phyloP scores from a whole-genome alignment of 805 yeast genomes.

The Kockiozyma suomiensis region DNA sequence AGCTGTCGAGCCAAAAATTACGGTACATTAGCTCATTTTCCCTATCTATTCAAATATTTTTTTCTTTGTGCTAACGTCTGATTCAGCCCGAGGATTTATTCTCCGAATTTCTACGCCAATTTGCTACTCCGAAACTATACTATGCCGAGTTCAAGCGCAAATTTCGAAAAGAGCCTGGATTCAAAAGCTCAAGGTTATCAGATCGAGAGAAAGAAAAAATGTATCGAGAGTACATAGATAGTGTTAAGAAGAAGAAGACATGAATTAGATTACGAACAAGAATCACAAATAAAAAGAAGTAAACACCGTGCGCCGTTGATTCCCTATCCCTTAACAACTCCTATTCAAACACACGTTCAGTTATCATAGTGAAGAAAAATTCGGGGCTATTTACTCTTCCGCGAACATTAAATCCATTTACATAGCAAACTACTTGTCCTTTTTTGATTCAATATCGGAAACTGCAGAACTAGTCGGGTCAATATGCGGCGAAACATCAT shows the following conservation, averaged over 20 bases:
- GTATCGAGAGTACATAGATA: conserved; percentile 43
- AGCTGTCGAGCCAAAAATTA: conserved; percentile 10
- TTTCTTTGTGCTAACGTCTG: too few species aligned
- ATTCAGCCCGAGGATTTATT: conserved; percentile 37
- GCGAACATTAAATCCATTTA: too few species aligned
- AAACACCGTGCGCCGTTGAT: neutral
- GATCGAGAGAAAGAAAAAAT: conserved; percentile 46
- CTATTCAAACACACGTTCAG: too few species aligned
- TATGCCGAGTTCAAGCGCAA: conserved; percentile 49
- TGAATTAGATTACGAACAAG: neutral
- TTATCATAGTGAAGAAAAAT: too few species aligned
- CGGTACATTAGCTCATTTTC: conserved; percentile 12
- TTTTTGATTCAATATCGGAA: neutral
- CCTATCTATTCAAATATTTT: too few species aligned
- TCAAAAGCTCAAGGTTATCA: conserved; percentile 38
- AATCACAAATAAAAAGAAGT: neutral
- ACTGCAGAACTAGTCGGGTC: too few species aligned
- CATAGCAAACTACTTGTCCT: neutral
- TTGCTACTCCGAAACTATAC: conserved; percentile 39
- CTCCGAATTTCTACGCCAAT: conserved; percentile 39
- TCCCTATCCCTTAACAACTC: too few species aligned
- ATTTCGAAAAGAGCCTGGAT: conserved; percentile 38
- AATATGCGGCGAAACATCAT: neutral
- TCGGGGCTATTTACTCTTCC: too few species aligned
- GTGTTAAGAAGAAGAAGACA: conserved; percentile 4